phyloP scores from a whole-genome alignment of 805 yeast genomes.

The Tanozyma kutaoensis region DNA sequence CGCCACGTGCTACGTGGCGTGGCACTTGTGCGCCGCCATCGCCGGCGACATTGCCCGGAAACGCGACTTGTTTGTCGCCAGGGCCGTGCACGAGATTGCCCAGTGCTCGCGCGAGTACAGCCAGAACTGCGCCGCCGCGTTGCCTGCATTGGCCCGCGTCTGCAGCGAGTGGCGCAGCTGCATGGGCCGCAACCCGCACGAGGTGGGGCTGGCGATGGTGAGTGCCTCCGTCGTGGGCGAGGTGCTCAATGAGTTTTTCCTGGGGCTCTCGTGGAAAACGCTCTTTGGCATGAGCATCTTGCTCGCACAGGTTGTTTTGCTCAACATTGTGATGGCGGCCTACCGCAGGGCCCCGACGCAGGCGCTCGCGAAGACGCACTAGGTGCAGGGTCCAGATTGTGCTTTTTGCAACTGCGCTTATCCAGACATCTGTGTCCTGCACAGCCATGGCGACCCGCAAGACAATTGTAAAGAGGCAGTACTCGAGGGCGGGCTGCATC shows the following conservation, averaged over 20 bases:
- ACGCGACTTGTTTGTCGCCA: slow-evolving; percentile 47
- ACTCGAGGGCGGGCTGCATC: slow-evolving; percentile 26
- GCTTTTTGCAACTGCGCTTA: too few relatives aligned
- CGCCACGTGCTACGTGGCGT: slow-evolving; percentile 36
- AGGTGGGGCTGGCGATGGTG: slow-evolving; percentile 52
- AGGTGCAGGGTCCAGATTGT: too few relatives aligned
- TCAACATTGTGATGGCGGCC: slow-evolving; percentile 32
- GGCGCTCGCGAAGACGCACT: too few relatives aligned
- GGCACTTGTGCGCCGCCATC: slow-evolving; percentile 40
- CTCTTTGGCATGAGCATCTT: too few relatives aligned
- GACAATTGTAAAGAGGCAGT: slow-evolving; percentile 16
- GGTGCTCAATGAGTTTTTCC: slow-evolving; percentile 62
- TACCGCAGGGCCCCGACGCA: too few relatives aligned
- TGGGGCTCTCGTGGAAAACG: slow-evolving; percentile 60
- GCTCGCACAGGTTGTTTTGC: too few relatives aligned
- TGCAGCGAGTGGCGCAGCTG: slow-evolving; percentile 75
- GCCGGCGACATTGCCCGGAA: slow-evolving; percentile 59
- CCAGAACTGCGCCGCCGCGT: slow-evolving; percentile 27
- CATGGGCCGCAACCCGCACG: slow-evolving; percentile 65
- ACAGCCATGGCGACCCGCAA: background rate
- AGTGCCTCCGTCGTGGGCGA: slow-evolving; percentile 80
- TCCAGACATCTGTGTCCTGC: too few relatives aligned
- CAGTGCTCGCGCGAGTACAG: slow-evolving; percentile 57
- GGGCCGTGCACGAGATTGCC: slow-evolving; percentile 50
- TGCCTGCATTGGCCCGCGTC: slow-evolving; percentile 58